phyloP scores from a whole-genome alignment of 768 basidiomycete species.

The Lepiota venenata region DNA sequence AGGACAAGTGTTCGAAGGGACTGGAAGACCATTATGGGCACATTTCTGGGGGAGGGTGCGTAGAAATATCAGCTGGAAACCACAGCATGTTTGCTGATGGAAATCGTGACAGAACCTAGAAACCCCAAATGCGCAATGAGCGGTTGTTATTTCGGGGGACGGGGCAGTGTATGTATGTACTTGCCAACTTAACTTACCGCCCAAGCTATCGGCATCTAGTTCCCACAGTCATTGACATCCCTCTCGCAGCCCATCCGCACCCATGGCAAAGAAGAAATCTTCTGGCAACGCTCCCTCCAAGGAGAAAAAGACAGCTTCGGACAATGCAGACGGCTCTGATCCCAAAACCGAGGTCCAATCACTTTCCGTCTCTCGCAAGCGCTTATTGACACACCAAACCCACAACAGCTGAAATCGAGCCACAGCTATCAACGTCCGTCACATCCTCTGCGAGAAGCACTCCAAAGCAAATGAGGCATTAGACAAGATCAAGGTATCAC shows the following conservation, averaged over 20 bases:
- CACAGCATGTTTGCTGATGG: no score
- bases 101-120: no score
- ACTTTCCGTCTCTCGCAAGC: not conserved
- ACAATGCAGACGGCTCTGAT: conserved; percentile 31
- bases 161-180: no score
- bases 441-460: conserved; percentile 87
- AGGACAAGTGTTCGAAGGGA: not conserved
- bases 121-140: no score
- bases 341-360: conserved; percentile 34
- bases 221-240: no score
- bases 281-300: conserved; percentile 31
- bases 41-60: not conserved
- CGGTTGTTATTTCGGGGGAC: no score
- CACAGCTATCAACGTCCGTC: conserved; percentile 80
- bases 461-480: conserved; percentile 77
- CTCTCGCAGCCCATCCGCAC: not conserved
- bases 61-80: not conserved
- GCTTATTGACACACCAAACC: not conserved
- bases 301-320: conserved; percentile 23
- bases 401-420: conserved; percentile 64
- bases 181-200: no score
- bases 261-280: conserved; percentile 36
- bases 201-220: no score
- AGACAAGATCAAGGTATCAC: conserved; percentile 67
- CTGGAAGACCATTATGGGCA: not conserved